Base-by-base conservation (phyloP, 257 asterid species). In the Plantago major region DNA sequence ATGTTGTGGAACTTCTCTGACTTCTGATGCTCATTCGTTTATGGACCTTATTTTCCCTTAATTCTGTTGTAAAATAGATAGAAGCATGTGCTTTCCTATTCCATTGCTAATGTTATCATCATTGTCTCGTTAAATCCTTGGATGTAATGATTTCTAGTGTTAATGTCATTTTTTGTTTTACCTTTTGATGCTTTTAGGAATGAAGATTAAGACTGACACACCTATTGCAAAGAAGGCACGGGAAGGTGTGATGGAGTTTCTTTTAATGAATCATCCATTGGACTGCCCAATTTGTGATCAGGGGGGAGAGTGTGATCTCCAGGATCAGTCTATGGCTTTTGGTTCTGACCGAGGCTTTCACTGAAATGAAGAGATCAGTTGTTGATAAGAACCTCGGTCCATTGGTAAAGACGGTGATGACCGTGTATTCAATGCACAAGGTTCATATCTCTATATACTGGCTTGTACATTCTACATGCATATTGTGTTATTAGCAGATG, bases 281-380 rank as follows among this genome's bases (percentile, higher is more conserved):
- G 98, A 91, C 71, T 91, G 98, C 78, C 98, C 98, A 42, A 91
- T 91, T 68, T 91, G 98, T 79, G 98, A 91, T 75, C 98, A 91
- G 80, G 98, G 98, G 67, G 98, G 98, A 67, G 98, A 91, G 67
- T 91, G 96, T 70, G 98, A 91, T 74, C 98, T 88, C 52, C 96
- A 91, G 72, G 96, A 91, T 64, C 95, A 88, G 74, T 91, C 96
- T 67, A 91, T 88, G 98, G 95, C 95, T 51, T 91, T 91, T 82
- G 98, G 98, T 11, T 86, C 98, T 37, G 98, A 91, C 55, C 88
- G 98, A 9, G 95, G 96, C 6, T 68, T 91, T 91, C 76, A 91
- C 98, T 46, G 98, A 91, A 63, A 74, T 71, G 62, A 91, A 91
- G 82, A 79, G 98, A 75, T 91, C 98, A 14, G 96, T 91, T 59